Evolutionary conservation across 306 rosid species (phyloP).

Genomic region (Prunus armeniaca): DNA sequence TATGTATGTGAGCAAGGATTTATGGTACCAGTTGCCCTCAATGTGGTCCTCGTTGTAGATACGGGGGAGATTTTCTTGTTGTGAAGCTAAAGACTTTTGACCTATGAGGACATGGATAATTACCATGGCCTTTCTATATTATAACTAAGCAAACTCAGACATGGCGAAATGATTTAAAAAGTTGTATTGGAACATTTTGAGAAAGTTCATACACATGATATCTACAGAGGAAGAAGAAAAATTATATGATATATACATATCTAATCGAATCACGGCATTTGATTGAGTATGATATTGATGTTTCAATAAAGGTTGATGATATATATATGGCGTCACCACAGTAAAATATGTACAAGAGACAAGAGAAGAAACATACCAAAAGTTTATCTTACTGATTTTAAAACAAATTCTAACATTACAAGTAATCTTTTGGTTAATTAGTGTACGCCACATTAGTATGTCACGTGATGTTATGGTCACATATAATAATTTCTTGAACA

Average conservation of each 20-base stretch:
- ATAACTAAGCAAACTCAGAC: neutral
- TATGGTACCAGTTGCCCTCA: slow-evolving; percentile 35
- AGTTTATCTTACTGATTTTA: too few relatives aligned
- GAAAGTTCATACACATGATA: neutral
- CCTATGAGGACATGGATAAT: slow-evolving; percentile 21
- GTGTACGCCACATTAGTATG: too few relatives aligned
- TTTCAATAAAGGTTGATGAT: neutral
- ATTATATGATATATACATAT: neutral
- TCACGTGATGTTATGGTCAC: too few relatives aligned
- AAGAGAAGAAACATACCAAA: neutral
- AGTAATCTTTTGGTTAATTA: too few relatives aligned
- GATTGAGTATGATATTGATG: neutral
- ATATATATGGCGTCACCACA: neutral
- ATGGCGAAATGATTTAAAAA: neutral
- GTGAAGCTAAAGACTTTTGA: slow-evolving; percentile 48
- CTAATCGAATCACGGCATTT: neutral
- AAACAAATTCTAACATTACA: too few relatives aligned
- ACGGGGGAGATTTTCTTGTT: slow-evolving; percentile 59
- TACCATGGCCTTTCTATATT: slow-evolving; percentile 28
- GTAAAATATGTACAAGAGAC: neutral
- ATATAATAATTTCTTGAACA: too few relatives aligned
- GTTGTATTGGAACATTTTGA: neutral
- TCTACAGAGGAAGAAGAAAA: neutral
- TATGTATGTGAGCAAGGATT: neutral
- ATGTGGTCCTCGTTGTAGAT: slow-evolving; percentile 65